Base-by-base conservation (phyloP, 2,329 filamentous ascomycete genomes). In the Epicoccum sorghinum region DNA sequence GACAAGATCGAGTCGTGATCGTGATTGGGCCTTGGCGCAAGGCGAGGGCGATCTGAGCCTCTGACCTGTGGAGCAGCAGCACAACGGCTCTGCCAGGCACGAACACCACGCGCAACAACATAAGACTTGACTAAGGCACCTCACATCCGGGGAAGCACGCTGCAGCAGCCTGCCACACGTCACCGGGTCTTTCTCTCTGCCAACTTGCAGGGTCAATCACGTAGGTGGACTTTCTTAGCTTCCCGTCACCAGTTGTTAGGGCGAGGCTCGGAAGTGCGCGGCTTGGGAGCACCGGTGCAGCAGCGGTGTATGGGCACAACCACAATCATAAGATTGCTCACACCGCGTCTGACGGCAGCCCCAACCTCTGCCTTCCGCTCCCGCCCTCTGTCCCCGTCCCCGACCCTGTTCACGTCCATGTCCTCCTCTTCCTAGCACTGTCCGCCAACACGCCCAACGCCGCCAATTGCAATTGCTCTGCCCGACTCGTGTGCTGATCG, bases 211-310 rank as follows among this genome's bases (percentile, higher is more conserved):
- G 43, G 38, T 55, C 52, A 55, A 55, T 50, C 46, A 55, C 47
- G 52, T 55, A 55, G 52, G 52, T 55, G 46, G 46, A 37, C 46
- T 55, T 38, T 55, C 47, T 41, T 49, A 54, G 45, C 52, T 45
- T 41, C 27, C 32, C 33, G 30, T 45, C 40, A 35, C 23, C 27
- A 33, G 38, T 32, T 39, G 27, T 33, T 33, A 10, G 40, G 45
- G 27, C 24, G 22, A 40, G 46, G 36, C 43, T 36, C 52, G 52
- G 52, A 55, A 55, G 52, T 42, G 41, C 52, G 52, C 52, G 52
- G 52, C 40, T 39, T 52, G 36, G 35, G 43, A n/a, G 37, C 41
- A 23, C 36, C 41, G 45, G 40, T 35, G 45, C 45, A 35, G 36
- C 40, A 33, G 18, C 13, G 27, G 49, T 36, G 46, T 46, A 35